Percentiles rank a stretch among this genome's conserved stretches.
These are phyloP conservation scores for Xanthoconium separans DNA, from an alignment of 1,284 basidiomycete species.

Conservation along the genomic window DNA sequence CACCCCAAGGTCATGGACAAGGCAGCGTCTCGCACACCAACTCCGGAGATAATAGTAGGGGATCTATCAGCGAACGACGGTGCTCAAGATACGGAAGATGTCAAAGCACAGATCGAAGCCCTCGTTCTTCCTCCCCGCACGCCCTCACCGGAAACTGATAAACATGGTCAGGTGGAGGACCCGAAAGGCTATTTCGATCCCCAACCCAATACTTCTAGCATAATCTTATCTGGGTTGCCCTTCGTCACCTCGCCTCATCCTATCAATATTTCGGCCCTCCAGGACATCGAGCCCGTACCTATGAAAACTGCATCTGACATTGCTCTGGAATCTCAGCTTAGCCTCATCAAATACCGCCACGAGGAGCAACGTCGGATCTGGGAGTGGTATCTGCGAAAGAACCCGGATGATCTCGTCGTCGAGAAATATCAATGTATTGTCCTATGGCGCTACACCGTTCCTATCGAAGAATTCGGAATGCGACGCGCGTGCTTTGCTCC, in stretches of 20 bases:
- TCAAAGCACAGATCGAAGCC: constrained; percentile 71
- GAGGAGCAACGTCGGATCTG: constrained; percentile 85
- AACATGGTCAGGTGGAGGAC: constrained; percentile 23
- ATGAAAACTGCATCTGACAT: constrained; percentile 61
- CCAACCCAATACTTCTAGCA: constrained; percentile 28
- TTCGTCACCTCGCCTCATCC: constrained; percentile 30
- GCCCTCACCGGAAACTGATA: constrained; percentile 36
- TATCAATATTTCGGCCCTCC: constrained; percentile 12
- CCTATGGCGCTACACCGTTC: constrained; percentile 73
- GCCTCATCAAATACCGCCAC: constrained; percentile 74
- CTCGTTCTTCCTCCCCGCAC: constrained; percentile 52
- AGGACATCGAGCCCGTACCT: constrained; percentile 43
- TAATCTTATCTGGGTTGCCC: constrained; percentile 24
- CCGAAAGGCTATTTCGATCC: constrained; percentile 45
- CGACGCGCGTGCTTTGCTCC: constrained; percentile 74
- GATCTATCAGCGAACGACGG: constrained; percentile 6
- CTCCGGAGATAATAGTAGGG: constrained; percentile 21
- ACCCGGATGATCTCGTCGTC: constrained; percentile 81
- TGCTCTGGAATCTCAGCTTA: constrained; percentile 66
- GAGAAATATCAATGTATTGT: constrained; percentile 92
- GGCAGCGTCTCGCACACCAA: constrained; percentile 29
- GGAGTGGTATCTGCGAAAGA: constrained; percentile 88
- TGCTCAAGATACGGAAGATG: constrained; percentile 44
- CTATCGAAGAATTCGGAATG: constrained; percentile 61
- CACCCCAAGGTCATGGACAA: constrained; percentile 38